Base-by-base conservation (phyloP, 2,329 filamentous ascomycete genomes). In the Penicillium sp. region DNA sequence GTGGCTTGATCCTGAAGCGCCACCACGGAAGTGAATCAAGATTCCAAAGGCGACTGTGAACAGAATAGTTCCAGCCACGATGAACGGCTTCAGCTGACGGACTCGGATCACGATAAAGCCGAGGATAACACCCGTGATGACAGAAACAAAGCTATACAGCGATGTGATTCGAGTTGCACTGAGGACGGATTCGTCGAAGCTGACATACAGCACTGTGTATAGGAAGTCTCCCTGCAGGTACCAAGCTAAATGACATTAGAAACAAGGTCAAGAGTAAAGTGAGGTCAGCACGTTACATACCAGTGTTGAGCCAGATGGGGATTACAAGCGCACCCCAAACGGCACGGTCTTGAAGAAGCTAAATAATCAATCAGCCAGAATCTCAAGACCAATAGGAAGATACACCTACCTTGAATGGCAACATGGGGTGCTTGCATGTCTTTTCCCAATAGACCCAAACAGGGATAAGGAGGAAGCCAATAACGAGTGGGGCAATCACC, bases 1-100 rank as follows among this genome's bases (percentile, higher is more conserved):
- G 52, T 82, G 75, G 55, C 72, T 76, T 9, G 75, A 67, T 0
- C 61, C 34, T 1, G 68, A 72, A 0, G 74, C 63, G 5, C 79
- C 78, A 34, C 84, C 84, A n/a, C 85, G 83, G 74, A 77, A 88
- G 60, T 78, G 77, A 63, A 88, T 87, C 16, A 88, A 74, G 1
- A 88, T 76, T 9, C 85, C 85, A 58, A 87, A 88, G 1, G 85
- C 84, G n/a, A 85, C 82, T 63, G 85, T 75, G 73, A 85, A 88
- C 2, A 88, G 75, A 8, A 74, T 70, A 1, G 83, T 86, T 32
- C 85, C 86, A 27, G 72, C 71, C 38, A 88, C 69, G 64, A 88
- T 86, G 67, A 88, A 85, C n/a, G 76, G 67, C 65, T 88, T 88
- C 64, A 87, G 78, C 22, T 81, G 82, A 49, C 83, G 80, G 22